Evolutionary conservation across 345 rosid genomes (phyloP).

Genomic region (Hibiscus tridactylites): DNA sequence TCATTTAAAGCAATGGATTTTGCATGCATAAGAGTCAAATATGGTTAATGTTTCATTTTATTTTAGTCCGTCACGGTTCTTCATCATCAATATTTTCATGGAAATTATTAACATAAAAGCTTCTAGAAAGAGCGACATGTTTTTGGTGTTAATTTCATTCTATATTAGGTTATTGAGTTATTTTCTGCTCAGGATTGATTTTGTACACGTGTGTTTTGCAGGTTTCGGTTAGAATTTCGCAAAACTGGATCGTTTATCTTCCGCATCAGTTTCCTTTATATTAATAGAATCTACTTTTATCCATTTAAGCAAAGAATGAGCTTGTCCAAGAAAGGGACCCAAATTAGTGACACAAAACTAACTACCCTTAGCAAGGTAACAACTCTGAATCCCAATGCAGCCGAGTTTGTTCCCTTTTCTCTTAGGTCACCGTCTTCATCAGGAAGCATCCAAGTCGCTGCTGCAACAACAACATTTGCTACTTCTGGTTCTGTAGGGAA

Average conservation of each 20-base stretch:
- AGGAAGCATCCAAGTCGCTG: not conserved
- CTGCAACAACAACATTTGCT: not conserved
- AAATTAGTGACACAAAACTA: conserved; percentile 48
- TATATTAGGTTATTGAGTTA: conserved; percentile 12
- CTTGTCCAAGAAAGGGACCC: conserved; percentile 67
- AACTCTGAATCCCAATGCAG: conserved; percentile 85
- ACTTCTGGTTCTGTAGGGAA: conserved; percentile 50
- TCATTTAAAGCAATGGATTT: not conserved
- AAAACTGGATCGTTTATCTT: conserved; percentile 3
- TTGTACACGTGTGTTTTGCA: conserved; percentile 31
- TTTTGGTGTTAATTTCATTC: conserved; percentile 1
- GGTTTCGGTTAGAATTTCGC: conserved; percentile 49
- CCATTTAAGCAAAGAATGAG: conserved; percentile 53
- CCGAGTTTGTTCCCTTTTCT: conserved; percentile 81
- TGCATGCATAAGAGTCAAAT: not conserved
- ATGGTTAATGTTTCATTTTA: not conserved
- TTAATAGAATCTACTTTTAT: conserved; percentile 17
- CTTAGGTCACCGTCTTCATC: conserved; percentile 52
- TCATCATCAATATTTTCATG: not conserved
- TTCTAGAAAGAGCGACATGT: not conserved
- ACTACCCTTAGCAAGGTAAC: conserved; percentile 46
- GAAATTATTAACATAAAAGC: not conserved
- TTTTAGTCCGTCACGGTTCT: not conserved
- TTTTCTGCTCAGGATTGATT: conserved; percentile 7
- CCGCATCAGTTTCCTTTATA: conserved; percentile 8